Percentiles rank a stretch among this genome's conserved stretches.
Conservation (phyloP, 140 eudicot species). For the Anethum foeniculum region DNA sequence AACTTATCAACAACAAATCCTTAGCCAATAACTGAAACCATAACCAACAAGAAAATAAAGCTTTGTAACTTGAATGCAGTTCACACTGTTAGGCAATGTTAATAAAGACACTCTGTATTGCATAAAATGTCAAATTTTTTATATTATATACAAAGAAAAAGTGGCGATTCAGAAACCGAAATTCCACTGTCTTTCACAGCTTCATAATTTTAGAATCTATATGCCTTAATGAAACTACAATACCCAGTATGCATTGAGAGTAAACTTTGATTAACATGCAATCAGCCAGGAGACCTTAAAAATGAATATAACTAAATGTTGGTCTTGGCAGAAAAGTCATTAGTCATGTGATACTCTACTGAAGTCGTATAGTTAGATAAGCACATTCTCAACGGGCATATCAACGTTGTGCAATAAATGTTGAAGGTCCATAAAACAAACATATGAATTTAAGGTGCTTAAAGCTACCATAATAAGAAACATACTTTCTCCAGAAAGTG, state of each 20-base stretch:
- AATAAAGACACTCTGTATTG: background rate
- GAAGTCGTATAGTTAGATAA: background rate
- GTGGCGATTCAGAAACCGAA: background rate
- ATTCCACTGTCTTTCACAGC: background rate
- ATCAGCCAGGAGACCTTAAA: background rate
- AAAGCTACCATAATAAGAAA: background rate
- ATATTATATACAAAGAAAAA: background rate
- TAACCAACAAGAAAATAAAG: background rate
- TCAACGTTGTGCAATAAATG: background rate
- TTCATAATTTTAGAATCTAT: background rate
- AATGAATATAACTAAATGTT: background rate
- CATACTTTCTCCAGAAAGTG: no score
- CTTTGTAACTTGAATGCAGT: background rate
- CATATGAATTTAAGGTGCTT: background rate
- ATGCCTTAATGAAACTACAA: background rate
- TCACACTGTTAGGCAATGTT: background rate
- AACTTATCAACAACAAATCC: background rate
- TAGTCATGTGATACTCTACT: background rate
- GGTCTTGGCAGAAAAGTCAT: background rate
- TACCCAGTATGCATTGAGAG: background rate
- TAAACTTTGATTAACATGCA: background rate
- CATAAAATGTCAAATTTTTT: background rate
- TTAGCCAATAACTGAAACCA: background rate
- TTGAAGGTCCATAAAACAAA: background rate
- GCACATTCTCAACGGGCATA: background rate